These are phyloP conservation scores for Skeletonema tropicum DNA, from an alignment of 108 stramenopile genomes.

Conservation along the genomic window DNA sequence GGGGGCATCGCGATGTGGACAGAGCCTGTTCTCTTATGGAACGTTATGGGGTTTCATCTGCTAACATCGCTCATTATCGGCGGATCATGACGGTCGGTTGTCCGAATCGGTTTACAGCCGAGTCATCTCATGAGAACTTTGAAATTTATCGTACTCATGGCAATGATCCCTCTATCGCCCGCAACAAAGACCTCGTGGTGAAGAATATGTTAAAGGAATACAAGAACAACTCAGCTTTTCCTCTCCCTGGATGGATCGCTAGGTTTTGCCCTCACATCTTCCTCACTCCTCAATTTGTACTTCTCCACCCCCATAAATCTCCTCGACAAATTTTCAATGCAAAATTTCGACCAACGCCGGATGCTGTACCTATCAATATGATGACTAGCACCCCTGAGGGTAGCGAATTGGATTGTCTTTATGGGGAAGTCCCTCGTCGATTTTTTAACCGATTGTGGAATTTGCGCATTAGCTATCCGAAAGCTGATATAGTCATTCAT, in stretches of 20 bases:
- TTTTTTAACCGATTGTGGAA: neutral
- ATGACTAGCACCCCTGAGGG: conserved; percentile 16
- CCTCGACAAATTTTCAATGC: neutral
- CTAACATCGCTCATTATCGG: too few species aligned
- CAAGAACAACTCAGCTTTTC: neutral
- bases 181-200: too few species aligned
- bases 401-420: conserved; percentile 1
- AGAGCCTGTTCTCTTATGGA: too few species aligned
- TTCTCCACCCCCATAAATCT: neutral
- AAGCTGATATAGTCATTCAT: neutral
- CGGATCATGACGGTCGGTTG: too few species aligned
- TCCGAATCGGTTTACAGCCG: too few species aligned
- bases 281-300: neutral
- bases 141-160: too few species aligned
- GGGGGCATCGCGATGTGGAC: too few species aligned
- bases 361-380: too few species aligned
- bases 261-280: neutral
- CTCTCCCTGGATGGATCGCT: neutral
- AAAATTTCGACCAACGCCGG: neutral
- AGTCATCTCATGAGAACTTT: too few species aligned
- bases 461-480: conserved; percentile 3
- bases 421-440: neutral
- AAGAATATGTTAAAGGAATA: too few species aligned
- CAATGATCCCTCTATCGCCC: too few species aligned
- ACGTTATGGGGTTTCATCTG: too few species aligned